These are phyloP conservation scores for Vanderwaltozyma polyspora DNA, from an alignment of 805 yeast species.

Conservation along the genomic window DNA sequence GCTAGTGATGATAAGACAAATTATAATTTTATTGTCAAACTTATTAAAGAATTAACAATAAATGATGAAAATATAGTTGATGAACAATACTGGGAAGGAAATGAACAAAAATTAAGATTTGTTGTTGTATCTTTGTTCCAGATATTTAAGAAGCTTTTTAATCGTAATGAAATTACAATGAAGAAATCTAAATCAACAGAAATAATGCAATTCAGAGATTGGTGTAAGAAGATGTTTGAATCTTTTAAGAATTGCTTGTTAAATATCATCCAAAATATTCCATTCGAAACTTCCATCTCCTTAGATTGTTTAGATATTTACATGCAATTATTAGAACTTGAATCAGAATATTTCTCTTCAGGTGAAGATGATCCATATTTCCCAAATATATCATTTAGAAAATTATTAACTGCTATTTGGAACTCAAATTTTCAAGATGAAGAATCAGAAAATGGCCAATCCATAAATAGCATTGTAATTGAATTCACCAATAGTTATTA, in stretches of 20 bases:
- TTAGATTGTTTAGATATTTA: constrained; percentile 45
- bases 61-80: constrained; percentile 5
- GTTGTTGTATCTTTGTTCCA: constrained; percentile 23
- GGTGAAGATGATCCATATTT: constrained; percentile 45
- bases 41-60: constrained; percentile 15
- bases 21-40: constrained; percentile 24
- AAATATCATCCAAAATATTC: constrained; percentile 30
- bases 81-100: constrained; percentile 3
- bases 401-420: constrained; percentile 28
- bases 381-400: constrained; percentile 43
- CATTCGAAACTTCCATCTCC: constrained; percentile 36
- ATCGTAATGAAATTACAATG: constrained; percentile 22
- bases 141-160: constrained; percentile 24
- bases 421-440: constrained; percentile 23
- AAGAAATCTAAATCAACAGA: constrained; percentile 5
- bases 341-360: constrained; percentile 43
- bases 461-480: constrained; percentile 35
- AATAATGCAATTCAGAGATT: constrained; percentile 34
- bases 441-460: constrained; percentile 33
- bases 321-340: constrained; percentile 46
- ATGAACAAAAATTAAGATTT: constrained; percentile 19
- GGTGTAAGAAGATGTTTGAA: constrained; percentile 53
- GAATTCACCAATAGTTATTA: constrained; percentile 52
- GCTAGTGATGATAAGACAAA: constrained; percentile 20
- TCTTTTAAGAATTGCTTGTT: constrained; percentile 38